These are phyloP conservation scores for Aspergillus nidulans DNA, from an alignment of 495 filamentous ascomycete species.

Conservation along the genomic window DNA sequence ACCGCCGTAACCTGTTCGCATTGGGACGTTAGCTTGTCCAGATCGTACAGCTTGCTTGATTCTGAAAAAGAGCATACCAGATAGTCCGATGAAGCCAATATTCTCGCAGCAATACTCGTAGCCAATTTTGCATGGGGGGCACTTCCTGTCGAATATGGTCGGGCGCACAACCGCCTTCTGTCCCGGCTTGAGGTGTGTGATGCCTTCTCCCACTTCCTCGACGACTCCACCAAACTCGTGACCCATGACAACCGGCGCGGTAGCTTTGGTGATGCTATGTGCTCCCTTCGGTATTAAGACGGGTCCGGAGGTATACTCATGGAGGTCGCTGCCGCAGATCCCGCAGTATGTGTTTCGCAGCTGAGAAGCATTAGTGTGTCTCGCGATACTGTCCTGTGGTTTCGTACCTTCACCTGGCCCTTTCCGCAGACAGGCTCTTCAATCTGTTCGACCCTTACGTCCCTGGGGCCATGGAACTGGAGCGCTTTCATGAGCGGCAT, in stretches of 20 bases:
- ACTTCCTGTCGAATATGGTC: conserved; percentile 57
- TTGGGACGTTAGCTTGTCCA: neutral
- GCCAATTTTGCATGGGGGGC: conserved; percentile 47
- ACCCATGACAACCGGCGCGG: conserved; percentile 52
- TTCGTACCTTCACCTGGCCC: conserved; percentile 31
- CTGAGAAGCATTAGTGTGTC: neutral
- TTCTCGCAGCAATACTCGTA: conserved; percentile 55
- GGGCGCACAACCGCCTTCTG: conserved; percentile 54
- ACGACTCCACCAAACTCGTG: conserved; percentile 59
- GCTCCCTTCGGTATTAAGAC: conserved; percentile 47
- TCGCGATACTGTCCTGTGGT: too few species aligned
- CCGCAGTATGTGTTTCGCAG: conserved; percentile 53
- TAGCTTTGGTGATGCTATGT: conserved; percentile 52
- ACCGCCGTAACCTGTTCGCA: conserved; percentile 22
- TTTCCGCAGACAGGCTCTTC: conserved; percentile 35
- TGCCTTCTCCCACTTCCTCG: conserved; percentile 52
- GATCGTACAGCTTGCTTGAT: neutral
- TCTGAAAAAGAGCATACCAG: conserved; percentile 26
- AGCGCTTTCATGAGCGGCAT: conserved; percentile 30
- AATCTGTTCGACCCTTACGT: conserved; percentile 36
- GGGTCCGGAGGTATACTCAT: conserved; percentile 37
- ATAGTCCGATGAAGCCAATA: conserved; percentile 58
- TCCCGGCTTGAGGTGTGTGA: conserved; percentile 46
- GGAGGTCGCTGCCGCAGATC: conserved; percentile 47
- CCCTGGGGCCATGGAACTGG: conserved; percentile 34